Evolutionary conservation across 371 early-diverging fungal species (phyloP).

Genomic region (Mortierella sp.): DNA sequence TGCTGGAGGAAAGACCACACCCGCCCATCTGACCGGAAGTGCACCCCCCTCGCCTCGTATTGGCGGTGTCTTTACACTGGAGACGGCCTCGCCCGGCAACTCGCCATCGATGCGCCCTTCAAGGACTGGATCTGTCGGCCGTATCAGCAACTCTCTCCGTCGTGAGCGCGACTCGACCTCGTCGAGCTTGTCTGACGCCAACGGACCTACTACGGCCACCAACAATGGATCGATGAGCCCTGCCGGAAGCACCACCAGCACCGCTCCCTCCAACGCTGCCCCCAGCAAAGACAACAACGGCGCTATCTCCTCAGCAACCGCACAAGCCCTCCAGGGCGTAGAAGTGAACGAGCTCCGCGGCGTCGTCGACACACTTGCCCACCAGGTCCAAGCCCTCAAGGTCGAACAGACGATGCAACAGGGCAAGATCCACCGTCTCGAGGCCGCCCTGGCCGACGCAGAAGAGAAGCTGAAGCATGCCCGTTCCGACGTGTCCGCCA

Average conservation of each 20-base stretch:
- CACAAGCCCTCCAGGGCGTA: conserved; percentile 48
- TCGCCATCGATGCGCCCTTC: conserved; percentile 35
- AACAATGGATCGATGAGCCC: conserved; percentile 26
- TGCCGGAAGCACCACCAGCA: conserved; percentile 14
- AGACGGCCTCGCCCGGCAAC: conserved; percentile 18
- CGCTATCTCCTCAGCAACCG: conserved; percentile 45
- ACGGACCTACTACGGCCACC: neutral
- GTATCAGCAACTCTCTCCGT: conserved; percentile 19
- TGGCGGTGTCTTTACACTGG: conserved; percentile 23
- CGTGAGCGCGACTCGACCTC: conserved; percentile 38
- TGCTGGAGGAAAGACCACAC: conserved; percentile 16
- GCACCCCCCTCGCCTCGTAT: conserved; percentile 40
- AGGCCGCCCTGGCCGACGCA: conserved; percentile 38
- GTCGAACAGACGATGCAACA: conserved; percentile 52
- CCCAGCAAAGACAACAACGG: neutral
- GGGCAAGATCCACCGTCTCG: conserved; percentile 49
- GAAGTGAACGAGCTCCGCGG: conserved; percentile 50
- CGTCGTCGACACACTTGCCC: conserved; percentile 52
- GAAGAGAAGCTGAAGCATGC: conserved; percentile 40
- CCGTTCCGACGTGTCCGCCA: neutral
- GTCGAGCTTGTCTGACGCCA: conserved; percentile 28
- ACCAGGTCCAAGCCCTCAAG: conserved; percentile 53
- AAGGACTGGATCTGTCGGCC: conserved; percentile 24
- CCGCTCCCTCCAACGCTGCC: neutral
- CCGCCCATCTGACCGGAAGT: conserved; percentile 23